A percentile compares a stretch with the other conserved stretches of the same genome.
phyloP scores from a whole-genome alignment of 371 early-diverging fungal genomes.

The Mucor velutinosus region DNA sequence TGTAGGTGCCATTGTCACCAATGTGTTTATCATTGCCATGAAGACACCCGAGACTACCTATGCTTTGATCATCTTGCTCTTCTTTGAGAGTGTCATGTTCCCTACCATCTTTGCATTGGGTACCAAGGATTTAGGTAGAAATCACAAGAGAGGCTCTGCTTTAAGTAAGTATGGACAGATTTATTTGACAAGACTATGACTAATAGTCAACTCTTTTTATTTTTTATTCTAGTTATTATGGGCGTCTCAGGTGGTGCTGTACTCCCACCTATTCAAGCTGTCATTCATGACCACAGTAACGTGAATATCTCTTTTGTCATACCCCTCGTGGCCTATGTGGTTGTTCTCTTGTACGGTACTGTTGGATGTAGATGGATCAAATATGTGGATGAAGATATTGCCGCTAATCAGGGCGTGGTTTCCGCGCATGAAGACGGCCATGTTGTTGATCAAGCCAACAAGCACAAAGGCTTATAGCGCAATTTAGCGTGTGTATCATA shows the following conservation, averaged over 20 bases:
- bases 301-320: conserved; percentile 42
- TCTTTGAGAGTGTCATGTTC: conserved; percentile 51
- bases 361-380: conserved; percentile 36
- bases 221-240: conserved; percentile 34
- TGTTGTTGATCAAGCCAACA: neutral
- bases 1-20: conserved; percentile 29
- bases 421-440: neutral
- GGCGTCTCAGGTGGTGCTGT: conserved; percentile 51
- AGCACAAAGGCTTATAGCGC: neutral
- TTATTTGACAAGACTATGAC: neutral
- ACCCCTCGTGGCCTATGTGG: conserved; percentile 32
- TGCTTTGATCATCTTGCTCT: conserved; percentile 39
- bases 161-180: conserved; percentile 27
- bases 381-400: conserved; percentile 38
- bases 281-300: conserved; percentile 32
- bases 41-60: conserved; percentile 34
- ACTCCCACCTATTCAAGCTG: conserved; percentile 45
- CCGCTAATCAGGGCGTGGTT: neutral
- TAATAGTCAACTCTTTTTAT: no score
- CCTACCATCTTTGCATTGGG: conserved; percentile 51
- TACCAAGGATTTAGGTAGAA: conserved; percentile 46
- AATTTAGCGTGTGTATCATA: neutral
- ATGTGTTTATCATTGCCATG: conserved; percentile 37
- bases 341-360: conserved; percentile 38
- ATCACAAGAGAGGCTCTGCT: conserved; percentile 48